Evolutionary conservation across 1,139 yeast genomes (phyloP).

Genomic region (Suhomyces maxii): DNA sequence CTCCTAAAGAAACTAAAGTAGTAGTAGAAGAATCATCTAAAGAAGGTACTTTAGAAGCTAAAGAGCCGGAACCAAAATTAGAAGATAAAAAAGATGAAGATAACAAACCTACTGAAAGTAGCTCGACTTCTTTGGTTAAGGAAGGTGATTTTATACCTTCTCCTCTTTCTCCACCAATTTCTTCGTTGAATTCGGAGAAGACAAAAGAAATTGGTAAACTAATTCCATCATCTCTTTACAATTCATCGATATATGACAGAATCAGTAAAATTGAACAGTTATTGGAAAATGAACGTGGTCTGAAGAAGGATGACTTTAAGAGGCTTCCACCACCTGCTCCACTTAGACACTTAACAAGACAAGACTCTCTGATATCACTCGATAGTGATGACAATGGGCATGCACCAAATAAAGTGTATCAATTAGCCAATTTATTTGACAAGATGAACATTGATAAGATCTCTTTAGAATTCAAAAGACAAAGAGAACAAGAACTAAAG

Average conservation of each 20-base stretch:
- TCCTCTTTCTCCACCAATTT: not conserved
- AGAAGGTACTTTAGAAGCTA: too few species aligned
- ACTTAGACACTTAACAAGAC: slow-evolving; percentile 15
- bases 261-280: slow-evolving; percentile 31
- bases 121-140: not conserved
- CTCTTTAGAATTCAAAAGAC: slow-evolving; percentile 82
- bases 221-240: slow-evolving; percentile 26
- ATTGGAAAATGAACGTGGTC: slow-evolving; percentile 19
- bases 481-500: slow-evolving; percentile 74
- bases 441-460: slow-evolving; percentile 78
- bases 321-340: slow-evolving; percentile 19
- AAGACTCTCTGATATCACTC: slow-evolving; percentile 12
- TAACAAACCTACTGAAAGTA: not conserved
- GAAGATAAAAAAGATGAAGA: slow-evolving; percentile 12
- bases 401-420: slow-evolving; percentile 47
- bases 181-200: slow-evolving; percentile 14
- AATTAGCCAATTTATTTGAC: slow-evolving; percentile 68
- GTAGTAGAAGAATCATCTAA: too few species aligned
- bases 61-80: slow-evolving; percentile 10
- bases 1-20: too few species aligned
- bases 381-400: slow-evolving; percentile 3
- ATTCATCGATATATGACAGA: slow-evolving; percentile 24
- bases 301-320: slow-evolving; percentile 12
- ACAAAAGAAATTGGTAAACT: slow-evolving; percentile 22
- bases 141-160: not conserved